These are phyloP conservation scores for Buxus sempervirens DNA, from an alignment of 164 flowering plant species.

Conservation along the genomic window DNA sequence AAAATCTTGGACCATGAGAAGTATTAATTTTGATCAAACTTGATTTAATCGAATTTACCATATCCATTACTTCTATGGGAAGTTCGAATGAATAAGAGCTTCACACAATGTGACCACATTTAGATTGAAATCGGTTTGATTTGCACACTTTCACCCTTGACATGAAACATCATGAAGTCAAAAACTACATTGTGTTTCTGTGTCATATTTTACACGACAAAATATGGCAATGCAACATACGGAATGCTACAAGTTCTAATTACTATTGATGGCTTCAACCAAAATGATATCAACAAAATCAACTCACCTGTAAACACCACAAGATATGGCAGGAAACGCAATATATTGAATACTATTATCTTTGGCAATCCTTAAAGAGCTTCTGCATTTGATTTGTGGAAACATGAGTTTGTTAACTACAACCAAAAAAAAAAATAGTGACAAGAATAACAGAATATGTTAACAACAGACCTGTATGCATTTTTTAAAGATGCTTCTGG, in stretches of 20 bases:
- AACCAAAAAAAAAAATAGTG: not conserved
- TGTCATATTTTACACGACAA: no score
- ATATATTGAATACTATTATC: conserved; percentile 73
- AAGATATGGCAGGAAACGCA: conserved; percentile 95
- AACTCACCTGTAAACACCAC: conserved; percentile 78
- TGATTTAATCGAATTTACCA: not conserved
- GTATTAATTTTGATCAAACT: no score
- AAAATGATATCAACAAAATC: conserved; percentile 3
- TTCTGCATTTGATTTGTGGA: conserved; percentile 42
- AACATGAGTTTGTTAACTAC: conserved; percentile 2
- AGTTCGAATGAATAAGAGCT: not conserved
- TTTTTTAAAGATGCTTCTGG: conserved; percentile 59
- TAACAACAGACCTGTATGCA: conserved; percentile 59
- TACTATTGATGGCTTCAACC: not conserved
- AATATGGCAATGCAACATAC: no score
- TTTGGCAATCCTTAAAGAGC: conserved; percentile 66
- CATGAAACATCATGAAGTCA: no score
- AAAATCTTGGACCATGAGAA: no score
- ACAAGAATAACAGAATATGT: not conserved
- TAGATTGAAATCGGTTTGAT: not conserved
- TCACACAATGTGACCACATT: not conserved
- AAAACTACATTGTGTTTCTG: no score
- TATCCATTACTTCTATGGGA: no score
- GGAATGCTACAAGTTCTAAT: no score
- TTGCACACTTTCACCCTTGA: not conserved